Conservation (phyloP, 768 basidiomycete species). For the Mycena crocata region DNA sequence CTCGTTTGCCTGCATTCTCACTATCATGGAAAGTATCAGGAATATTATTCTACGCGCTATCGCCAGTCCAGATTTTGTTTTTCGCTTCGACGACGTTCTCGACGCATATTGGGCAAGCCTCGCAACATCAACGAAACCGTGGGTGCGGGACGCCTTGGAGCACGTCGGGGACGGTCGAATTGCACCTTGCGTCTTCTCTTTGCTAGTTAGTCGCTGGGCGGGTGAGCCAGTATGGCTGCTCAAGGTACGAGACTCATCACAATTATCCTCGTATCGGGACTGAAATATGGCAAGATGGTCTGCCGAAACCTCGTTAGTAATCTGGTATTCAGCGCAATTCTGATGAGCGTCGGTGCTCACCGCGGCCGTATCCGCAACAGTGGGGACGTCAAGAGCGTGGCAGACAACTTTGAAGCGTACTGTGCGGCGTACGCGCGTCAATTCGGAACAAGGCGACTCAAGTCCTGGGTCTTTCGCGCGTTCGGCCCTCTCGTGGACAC, state of each 20-base stretch:
- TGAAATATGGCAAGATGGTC: not conserved
- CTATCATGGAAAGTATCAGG: no score
- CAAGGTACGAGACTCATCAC: not conserved
- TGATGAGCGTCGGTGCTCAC: constrained; percentile 5
- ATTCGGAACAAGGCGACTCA: constrained; percentile 11
- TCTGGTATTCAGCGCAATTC: constrained; percentile 12
- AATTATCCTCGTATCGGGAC: not conserved
- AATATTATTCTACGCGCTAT: constrained; percentile 7
- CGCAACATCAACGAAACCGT: not conserved
- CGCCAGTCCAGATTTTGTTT: constrained; percentile 13
- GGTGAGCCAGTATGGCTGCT: constrained; percentile 1
- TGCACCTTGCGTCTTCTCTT: constrained; percentile 1
- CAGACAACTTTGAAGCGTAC: constrained; percentile 10
- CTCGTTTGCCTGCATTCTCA: not conserved
- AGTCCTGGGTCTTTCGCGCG: constrained; percentile 17
- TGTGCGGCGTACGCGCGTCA: constrained; percentile 1
- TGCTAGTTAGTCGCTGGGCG: not conserved
- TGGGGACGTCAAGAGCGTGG: constrained; percentile 3
- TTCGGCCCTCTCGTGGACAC: constrained; percentile 12
- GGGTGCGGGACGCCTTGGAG: constrained; percentile 9
- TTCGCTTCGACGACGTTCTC: not conserved
- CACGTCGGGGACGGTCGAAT: constrained; percentile 17
- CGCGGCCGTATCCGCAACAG: not conserved
- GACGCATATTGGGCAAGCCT: not conserved
- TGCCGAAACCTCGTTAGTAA: not conserved